A percentile compares a stretch with the other conserved stretches of the same genome.
These are phyloP conservation scores for Lactarius psammicola DNA, from an alignment of 768 basidiomycete genomes.

Conservation along the genomic window DNA sequence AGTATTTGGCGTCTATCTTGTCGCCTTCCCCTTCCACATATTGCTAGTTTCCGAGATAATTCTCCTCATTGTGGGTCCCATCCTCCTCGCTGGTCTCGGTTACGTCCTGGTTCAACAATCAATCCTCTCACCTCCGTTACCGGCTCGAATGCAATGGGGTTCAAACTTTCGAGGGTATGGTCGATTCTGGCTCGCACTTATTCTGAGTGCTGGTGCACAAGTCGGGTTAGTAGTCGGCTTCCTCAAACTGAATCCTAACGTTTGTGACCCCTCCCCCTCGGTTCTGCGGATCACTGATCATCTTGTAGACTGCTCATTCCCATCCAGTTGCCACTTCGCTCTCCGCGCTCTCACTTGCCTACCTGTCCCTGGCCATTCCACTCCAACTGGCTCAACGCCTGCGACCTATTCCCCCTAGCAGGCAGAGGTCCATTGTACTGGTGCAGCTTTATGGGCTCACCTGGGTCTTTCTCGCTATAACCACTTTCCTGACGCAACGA, in stretches of 20 bases:
- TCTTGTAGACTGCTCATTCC: conserved; percentile 58
- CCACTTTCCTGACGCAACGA: conserved; percentile 46
- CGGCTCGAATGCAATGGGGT: conserved; percentile 1
- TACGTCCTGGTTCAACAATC: conserved; percentile 31
- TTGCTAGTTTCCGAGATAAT: conserved; percentile 58
- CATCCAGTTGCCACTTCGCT: conserved; percentile 50
- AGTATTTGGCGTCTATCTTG: conserved; percentile 60
- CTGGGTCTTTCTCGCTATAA: conserved; percentile 55
- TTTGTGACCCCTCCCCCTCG: conserved; percentile 39
- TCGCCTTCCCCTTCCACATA: conserved; percentile 52
- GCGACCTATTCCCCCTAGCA: conserved; percentile 38
- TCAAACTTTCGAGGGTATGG: conserved; percentile 41
- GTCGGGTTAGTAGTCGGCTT: conserved; percentile 48
- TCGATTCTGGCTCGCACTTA: conserved; percentile 62
- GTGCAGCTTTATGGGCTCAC: conserved; percentile 56
- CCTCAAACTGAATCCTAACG: conserved; percentile 60
- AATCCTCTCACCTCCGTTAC: conserved; percentile 6
- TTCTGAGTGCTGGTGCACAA: conserved; percentile 47
- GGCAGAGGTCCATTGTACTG: conserved; percentile 51
- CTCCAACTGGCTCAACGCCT: conserved; percentile 36
- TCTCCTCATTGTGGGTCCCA: conserved; percentile 61
- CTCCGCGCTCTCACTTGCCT: conserved; percentile 50
- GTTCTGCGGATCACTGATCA: conserved; percentile 9
- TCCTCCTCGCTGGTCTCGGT: conserved; percentile 45
- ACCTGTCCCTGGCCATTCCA: conserved; percentile 48